Percentiles rank a stretch among this genome's conserved stretches.
Evolutionary conservation across 768 basidiomycete species (phyloP).

Genomic region (Boletus rufocinnamomeus): DNA sequence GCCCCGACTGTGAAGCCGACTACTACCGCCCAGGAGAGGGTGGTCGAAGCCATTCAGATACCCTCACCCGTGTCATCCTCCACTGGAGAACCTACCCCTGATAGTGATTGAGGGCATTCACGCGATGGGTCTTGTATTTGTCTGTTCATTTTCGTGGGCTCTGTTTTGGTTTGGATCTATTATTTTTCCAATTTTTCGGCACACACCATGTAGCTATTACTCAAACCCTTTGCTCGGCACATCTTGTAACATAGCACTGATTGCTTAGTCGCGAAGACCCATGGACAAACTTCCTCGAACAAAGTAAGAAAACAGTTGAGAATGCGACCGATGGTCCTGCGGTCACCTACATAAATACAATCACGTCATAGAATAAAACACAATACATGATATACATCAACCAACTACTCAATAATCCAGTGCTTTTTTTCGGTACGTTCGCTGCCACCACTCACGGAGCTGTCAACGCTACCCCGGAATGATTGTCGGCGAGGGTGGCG

Average conservation of each 20-base stretch:
- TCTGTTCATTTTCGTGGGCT: not conserved
- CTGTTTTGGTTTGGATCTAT: slow-evolving; percentile 2
- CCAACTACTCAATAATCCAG: slow-evolving; percentile 34
- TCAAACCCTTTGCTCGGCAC: not conserved
- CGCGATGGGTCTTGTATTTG: not conserved
- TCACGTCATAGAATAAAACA: not conserved
- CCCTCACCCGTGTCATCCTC: slow-evolving; percentile 54
- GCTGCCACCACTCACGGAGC: slow-evolving; percentile 12
- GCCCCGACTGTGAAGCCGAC: slow-evolving; percentile 58
- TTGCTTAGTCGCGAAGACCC: not conserved
- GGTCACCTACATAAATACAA: not conserved
- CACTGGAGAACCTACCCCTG: slow-evolving; percentile 34
- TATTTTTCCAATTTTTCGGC: slow-evolving; percentile 1
- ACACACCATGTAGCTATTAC: slow-evolving; percentile 22
- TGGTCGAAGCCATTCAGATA: slow-evolving; percentile 55
- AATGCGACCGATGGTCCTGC: not conserved
- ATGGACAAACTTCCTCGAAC: not conserved
- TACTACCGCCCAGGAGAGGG: slow-evolving; percentile 57
- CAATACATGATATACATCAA: not conserved
- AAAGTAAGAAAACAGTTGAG: not conserved
- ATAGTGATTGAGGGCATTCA: slow-evolving; percentile 25
- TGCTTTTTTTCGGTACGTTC: slow-evolving; percentile 14
- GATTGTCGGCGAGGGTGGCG: slow-evolving; percentile 21
- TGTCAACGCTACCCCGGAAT: slow-evolving; percentile 5
- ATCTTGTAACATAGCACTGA: slow-evolving; percentile 13